Evolutionary conservation across 805 yeast genomes (phyloP), one percentile per base, ranked within the genome.

Genomic region (Blastobotrys peoriensis): DNA sequence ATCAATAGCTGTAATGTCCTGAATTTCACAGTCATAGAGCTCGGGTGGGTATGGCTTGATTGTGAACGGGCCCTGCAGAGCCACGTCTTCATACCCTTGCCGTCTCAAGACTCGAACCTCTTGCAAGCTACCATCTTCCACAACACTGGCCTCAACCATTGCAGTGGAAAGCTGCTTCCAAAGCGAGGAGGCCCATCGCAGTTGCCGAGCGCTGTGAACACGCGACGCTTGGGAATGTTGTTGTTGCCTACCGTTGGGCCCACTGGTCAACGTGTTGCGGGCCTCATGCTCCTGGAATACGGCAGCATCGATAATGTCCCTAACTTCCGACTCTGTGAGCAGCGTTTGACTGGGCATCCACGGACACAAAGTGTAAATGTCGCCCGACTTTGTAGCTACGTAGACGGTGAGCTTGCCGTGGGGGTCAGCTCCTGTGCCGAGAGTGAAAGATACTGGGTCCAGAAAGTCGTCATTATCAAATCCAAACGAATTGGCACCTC

Each of bases 321-420:
- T 61, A 3, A 67, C 42, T 53, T 65, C 61, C 1, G 54, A 47
- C 28, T 58, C 49, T 1, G 70, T 41, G n/a, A 70, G 66, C 0
- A 69, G 59, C 21, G 78, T 52, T 20, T 66, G 59, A 1, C 58
- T 48, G 0, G 89, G 86, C 17, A 75, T 54, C 57, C 80, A 81
- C n/a, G 93, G 93, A 50, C 73, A 77, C 2, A 83, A 62, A 1
- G 74, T 66, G 54, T 72, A 81, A 1, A 84, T 48, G 50, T 83
- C 85, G 10, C 82, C 79, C 43, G 78, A 83, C 6, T 63, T 57
- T 6, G 73, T 72, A 42, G 78, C 53, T 5, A 81, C 56, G 53
- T 74, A 78, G 17, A 83, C 61, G 0, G 84, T 71, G 41, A 82
- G 54, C 2, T 70, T 68, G 9, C 81, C 81, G 36, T 47, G 45